Conservation (phyloP, 495 filamentous ascomycete genomes). For the Jackrogersella multiformis region DNA sequence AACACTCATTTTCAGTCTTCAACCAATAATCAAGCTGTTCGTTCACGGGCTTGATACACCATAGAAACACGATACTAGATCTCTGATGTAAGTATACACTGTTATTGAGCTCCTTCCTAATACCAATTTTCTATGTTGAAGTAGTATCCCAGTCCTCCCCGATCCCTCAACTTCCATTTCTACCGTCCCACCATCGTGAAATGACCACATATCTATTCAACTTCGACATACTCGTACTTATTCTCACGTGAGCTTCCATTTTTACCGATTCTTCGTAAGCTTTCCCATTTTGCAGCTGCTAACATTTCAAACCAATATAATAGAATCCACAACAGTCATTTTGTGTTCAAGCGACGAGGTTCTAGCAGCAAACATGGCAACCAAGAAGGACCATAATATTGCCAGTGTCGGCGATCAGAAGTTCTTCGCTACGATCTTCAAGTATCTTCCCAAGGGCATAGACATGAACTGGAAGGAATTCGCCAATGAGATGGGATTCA, state of each 20-base stretch:
- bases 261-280: background rate
- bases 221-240: background rate
- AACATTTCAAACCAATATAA: background rate
- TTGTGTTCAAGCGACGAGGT: background rate
- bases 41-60: background rate
- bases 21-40: background rate
- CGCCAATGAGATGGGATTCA: slow-evolving; percentile 24
- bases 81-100: slow-evolving; percentile 1
- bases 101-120: background rate
- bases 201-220: too few relatives aligned
- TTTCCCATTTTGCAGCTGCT: background rate
- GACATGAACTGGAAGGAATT: slow-evolving; percentile 32
- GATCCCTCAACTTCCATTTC: background rate
- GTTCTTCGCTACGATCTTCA: slow-evolving; percentile 30
- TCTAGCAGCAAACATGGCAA: background rate
- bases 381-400: background rate
- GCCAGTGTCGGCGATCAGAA: slow-evolving; percentile 20
- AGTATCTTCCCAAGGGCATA: slow-evolving; percentile 26
- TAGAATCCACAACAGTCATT: background rate
- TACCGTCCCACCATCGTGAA: too few relatives aligned
- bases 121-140: background rate
- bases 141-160: too few relatives aligned
- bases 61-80: too few relatives aligned
- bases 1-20: background rate
- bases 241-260: background rate